Conservation (phyloP, 495 filamentous ascomycete genomes). For the Penicillium goetzii region DNA sequence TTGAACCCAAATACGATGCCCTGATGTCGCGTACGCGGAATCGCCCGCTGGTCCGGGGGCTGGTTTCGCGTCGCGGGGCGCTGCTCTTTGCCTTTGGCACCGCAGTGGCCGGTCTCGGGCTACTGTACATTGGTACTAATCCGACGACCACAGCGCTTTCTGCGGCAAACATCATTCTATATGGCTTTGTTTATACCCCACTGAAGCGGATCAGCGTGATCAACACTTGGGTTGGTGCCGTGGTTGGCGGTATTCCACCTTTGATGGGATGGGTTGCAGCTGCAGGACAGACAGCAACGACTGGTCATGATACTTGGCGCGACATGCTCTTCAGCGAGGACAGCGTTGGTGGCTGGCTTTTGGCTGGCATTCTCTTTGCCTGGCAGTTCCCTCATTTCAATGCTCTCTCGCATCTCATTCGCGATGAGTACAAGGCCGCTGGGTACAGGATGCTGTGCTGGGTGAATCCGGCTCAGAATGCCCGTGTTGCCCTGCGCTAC, state of each 20-base stretch:
- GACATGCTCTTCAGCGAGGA: slow-evolving; percentile 75
- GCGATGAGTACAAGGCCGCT: slow-evolving; percentile 85
- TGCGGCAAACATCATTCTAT: slow-evolving; percentile 81
- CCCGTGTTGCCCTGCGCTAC: slow-evolving; percentile 84
- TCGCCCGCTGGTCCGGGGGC: slow-evolving; percentile 81
- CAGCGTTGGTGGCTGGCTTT: slow-evolving; percentile 84
- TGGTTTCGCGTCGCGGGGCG: slow-evolving; percentile 76
- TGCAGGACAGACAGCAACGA: slow-evolving; percentile 79
- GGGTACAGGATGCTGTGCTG: slow-evolving; percentile 92
- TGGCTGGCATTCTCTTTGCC: slow-evolving; percentile 82
- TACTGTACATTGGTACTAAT: slow-evolving; percentile 88
- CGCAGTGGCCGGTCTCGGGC: slow-evolving; percentile 64
- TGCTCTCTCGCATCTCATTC: slow-evolving; percentile 81
- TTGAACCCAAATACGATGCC: slow-evolving; percentile 87
- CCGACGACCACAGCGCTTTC: slow-evolving; percentile 89
- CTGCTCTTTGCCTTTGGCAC: slow-evolving; percentile 75
- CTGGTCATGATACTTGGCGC: slow-evolving; percentile 68
- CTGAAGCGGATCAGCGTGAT: slow-evolving; percentile 83
- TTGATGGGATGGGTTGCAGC: slow-evolving; percentile 98
- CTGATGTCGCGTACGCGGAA: slow-evolving; percentile 91
- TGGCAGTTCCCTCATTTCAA: slow-evolving; percentile 99
- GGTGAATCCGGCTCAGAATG: slow-evolving; percentile 82
- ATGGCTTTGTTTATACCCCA: slow-evolving; percentile 91
- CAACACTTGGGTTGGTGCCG: slow-evolving; percentile 94
- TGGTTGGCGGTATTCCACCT: slow-evolving; percentile 92